These are phyloP conservation scores for Aspergillus steynii DNA, from an alignment of 495 filamentous ascomycete species.

Conservation along the genomic window DNA sequence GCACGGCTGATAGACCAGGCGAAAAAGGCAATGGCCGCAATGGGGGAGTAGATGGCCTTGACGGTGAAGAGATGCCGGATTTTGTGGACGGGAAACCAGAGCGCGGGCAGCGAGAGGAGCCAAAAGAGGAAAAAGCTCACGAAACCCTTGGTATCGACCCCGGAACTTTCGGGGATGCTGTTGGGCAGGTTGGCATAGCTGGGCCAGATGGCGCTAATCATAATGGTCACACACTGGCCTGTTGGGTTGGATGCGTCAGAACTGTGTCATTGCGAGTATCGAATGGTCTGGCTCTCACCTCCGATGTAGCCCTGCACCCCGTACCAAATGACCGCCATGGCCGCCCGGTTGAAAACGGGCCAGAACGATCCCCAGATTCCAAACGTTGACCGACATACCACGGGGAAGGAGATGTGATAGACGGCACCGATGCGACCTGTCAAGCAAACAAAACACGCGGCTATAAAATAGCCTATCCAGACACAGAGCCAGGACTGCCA, in stretches of 20 bases:
- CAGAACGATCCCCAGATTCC: slow-evolving; percentile 87
- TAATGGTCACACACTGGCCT: slow-evolving; percentile 75
- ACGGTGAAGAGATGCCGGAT: slow-evolving; percentile 86
- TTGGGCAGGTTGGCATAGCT: slow-evolving; percentile 66
- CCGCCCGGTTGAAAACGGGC: slow-evolving; percentile 89
- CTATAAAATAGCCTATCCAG: slow-evolving; percentile 80
- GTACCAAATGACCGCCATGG: slow-evolving; percentile 77
- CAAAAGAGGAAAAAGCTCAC: slow-evolving; percentile 85
- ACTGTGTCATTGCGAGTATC: background rate
- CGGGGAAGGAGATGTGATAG: slow-evolving; percentile 88
- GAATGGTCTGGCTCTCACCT: slow-evolving; percentile 38
- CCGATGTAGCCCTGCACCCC: slow-evolving; percentile 87
- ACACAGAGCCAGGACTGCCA: slow-evolving; percentile 94
- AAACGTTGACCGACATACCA: slow-evolving; percentile 72
- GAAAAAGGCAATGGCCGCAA: slow-evolving; percentile 83
- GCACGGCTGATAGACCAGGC: slow-evolving; percentile 87
- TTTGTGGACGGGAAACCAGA: slow-evolving; percentile 68
- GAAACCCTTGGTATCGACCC: slow-evolving; percentile 75
- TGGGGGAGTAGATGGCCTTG: slow-evolving; percentile 83
- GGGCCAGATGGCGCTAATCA: slow-evolving; percentile 83
- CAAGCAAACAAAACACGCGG: slow-evolving; percentile 69
- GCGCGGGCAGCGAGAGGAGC: slow-evolving; percentile 74
- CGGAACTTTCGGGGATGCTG: slow-evolving; percentile 60
- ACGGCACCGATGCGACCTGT: slow-evolving; percentile 87
- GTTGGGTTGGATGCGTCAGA: slow-evolving; percentile 5